A percentile compares a stretch with the other conserved stretches of the same genome.
Evolutionary conservation across 768 basidiomycete genomes (phyloP).

Genomic region (Boletus barrowsii): DNA sequence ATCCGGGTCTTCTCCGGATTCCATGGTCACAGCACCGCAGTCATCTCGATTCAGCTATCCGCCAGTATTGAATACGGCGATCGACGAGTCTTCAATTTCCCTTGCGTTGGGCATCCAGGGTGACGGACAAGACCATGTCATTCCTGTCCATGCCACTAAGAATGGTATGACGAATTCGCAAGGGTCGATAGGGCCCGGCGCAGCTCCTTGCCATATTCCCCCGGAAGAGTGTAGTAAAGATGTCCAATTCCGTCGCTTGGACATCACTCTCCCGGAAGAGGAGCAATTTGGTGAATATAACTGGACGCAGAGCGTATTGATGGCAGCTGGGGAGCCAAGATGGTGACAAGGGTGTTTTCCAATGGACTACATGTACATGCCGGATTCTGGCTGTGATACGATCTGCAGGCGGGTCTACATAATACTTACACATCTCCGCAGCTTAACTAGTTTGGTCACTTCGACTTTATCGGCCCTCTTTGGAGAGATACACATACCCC

Average conservation of each 20-base stretch:
- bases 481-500: constrained; percentile 25
- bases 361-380: constrained; percentile 13
- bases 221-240: constrained; percentile 18
- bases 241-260: constrained; percentile 26
- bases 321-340: constrained; percentile 56
- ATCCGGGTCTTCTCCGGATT: constrained; percentile 34
- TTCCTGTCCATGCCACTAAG: constrained; percentile 9
- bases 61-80: constrained; percentile 58
- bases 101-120: constrained; percentile 29
- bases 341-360: constrained; percentile 26
- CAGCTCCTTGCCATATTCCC: constrained; percentile 13
- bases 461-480: constrained; percentile 7
- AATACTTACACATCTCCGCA: constrained; percentile 9
- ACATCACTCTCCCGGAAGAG: constrained; percentile 32
- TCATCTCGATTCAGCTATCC: constrained; percentile 47
- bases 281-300: constrained; percentile 50
- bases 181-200: constrained; percentile 15
- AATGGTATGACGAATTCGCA: constrained; percentile 12
- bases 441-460: constrained; percentile 17
- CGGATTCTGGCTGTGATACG: constrained; percentile 19
- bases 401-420: constrained; percentile 34
- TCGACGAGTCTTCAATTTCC: constrained; percentile 54
- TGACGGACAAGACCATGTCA: constrained; percentile 22
- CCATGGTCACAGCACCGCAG: constrained; percentile 60
- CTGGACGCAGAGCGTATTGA: constrained; percentile 72